phyloP scores from a whole-genome alignment of 2,329 filamentous ascomycete species.

The Xylaria sp. region DNA sequence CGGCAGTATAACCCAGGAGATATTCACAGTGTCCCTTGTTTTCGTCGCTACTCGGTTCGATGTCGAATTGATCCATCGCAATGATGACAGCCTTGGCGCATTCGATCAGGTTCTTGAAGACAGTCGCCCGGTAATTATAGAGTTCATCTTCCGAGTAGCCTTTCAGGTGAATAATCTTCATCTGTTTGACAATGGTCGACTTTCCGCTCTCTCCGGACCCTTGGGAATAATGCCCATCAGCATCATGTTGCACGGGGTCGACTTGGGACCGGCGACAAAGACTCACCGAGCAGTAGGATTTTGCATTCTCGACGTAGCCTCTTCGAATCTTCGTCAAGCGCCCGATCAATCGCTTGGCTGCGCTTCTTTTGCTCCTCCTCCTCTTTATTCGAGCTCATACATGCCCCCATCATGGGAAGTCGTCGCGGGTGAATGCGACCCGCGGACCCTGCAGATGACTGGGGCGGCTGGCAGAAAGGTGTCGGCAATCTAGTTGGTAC shows the following conservation, averaged over 20 bases:
- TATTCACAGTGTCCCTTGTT: constrained; percentile 78
- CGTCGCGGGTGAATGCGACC: constrained; percentile 16
- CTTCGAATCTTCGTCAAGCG: constrained; percentile 91
- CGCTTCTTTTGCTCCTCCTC: constrained; percentile 93
- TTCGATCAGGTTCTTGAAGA: constrained; percentile 98
- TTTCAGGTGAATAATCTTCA: constrained; percentile 99
- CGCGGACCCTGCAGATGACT: constrained; percentile 4
- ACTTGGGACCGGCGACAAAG: not conserved
- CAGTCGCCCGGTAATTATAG: constrained; percentile 89
- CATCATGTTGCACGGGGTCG: not conserved
- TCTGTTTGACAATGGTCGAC: constrained; percentile 99
- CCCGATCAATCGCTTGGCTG: constrained; percentile 93
- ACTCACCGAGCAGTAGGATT: constrained; percentile 85
- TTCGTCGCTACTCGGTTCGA: constrained; percentile 72
- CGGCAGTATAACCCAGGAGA: constrained; percentile 83
- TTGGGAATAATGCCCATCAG: constrained; percentile 19
- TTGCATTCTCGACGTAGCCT: constrained; percentile 97
- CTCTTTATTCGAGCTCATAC: constrained; percentile 86
- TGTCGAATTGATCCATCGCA: constrained; percentile 89
- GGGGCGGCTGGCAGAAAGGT: not conserved
- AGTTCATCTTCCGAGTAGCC: constrained; percentile 95
- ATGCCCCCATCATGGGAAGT: constrained; percentile 73
- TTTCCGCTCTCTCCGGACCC: constrained; percentile 98
- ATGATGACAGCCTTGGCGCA: constrained; percentile 92
- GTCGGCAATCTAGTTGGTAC: constrained; percentile 5